Base-by-base conservation (phyloP, 176 grass and related monocot genomes). In the Carex kokanica region DNA sequence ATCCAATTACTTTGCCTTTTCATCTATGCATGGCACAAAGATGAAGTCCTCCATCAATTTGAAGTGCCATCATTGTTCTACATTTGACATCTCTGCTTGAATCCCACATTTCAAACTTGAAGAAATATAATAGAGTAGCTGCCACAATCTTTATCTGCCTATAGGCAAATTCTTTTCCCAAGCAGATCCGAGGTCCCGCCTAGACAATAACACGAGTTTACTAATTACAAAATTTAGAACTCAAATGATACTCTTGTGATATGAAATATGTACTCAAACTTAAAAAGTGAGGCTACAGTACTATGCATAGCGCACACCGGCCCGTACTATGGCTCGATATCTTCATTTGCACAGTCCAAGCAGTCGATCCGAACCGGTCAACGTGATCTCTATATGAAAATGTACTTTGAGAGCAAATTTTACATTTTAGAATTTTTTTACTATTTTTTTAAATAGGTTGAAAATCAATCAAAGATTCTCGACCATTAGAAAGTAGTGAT, bases 91-190 rank as follows among this genome's bases (percentile, higher is more conserved):
- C 84, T 7, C 85, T 73, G 1, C 52, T 52, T 47, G 34, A 12
- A 6, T 92, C 90, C 85, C 86, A 81, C 78, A 89, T 90, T 86
- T 92, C 64, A 61, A 97, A 97, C 12, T 56, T 90, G 83, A 89
- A 97, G 16, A 88, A 54, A 65, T 83, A 86, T 57, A 94, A 66
- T 10, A 97, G 83, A 8, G 85, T 68, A 0, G 90, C 88, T 2
- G 88, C 87, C 12, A 92, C 78, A 54, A 97, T 94, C 55, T 94
- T 94, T 87, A 97, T 97, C 85, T 97, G 88, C 27, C 92, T 88
- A 52, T 94, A 97, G 2, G 94, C 94, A 29, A 97, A 97, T n/a
- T 94, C 94, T 83, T 89, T 97, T 1, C 94, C 94, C 80, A 97
- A 73, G 57, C 94, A 97, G 18, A 97, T 83, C 5, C 94, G 86